Conservation (phyloP, 495 filamentous ascomycete genomes). For the Parmelia sp. region DNA sequence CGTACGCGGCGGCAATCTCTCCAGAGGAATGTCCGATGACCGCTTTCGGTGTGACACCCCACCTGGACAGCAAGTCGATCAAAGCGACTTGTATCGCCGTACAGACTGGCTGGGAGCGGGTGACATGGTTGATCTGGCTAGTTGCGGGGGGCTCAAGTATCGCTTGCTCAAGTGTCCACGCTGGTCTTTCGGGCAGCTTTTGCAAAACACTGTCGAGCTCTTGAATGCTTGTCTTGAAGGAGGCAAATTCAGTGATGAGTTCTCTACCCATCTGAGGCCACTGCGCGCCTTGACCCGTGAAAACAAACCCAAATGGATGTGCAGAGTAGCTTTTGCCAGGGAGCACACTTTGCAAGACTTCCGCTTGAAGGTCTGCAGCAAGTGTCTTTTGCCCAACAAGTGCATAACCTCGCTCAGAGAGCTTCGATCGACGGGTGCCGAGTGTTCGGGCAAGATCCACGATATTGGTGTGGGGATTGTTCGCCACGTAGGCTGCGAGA, state of each 20-base stretch:
- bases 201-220: slow-evolving; percentile 26
- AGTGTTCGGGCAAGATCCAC: no score
- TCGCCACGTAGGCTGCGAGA: no score
- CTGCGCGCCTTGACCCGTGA: slow-evolving; percentile 26
- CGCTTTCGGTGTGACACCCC: not conserved
- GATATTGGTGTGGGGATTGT: no score
- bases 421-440: no score
- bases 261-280: slow-evolving; percentile 54
- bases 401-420: no score
- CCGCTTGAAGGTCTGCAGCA: no score
- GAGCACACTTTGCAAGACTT: no score
- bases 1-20: not conserved
- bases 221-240: slow-evolving; percentile 36
- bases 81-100: not conserved
- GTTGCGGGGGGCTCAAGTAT: not conserved
- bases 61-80: not conserved
- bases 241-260: slow-evolving; percentile 30
- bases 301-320: slow-evolving; percentile 7
- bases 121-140: not conserved
- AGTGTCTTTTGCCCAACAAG: no score
- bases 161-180: not conserved
- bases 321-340: no score
- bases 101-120: not conserved
- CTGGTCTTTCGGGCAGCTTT: not conserved
- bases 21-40: not conserved